Base-by-base conservation (phyloP, 164 flowering plant genomes). In the Aristolochia contorta region DNA sequence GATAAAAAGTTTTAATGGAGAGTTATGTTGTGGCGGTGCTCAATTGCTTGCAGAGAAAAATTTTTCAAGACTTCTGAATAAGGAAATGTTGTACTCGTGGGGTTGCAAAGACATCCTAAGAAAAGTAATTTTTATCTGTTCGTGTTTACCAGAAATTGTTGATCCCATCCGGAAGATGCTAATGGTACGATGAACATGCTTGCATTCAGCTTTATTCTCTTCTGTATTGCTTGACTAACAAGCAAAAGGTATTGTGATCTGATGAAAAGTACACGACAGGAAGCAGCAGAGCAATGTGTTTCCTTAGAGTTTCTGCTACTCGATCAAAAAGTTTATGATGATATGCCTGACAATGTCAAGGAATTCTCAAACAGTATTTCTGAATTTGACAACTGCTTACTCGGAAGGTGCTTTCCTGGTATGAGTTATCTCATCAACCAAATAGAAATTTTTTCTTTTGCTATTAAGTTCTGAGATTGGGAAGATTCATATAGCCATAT, bases 251-350 rank as follows among this genome's bases (percentile, higher is more conserved):
- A 21, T 56, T 16, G 43, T 5, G 18, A 16, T 37, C n/a, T 33
- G 21, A 27, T 19, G n/a, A 58, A 16, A 22, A 15, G 14, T 19
- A 10, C 21, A 55, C 24, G 13, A 24, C 72, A 92, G 98, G 95
- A 85, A 67, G 96, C 96, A 24, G 86, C 85, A 1, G 86, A 84
- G 59, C 83, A 77, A 62, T 81, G 82, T 75, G 79, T 89, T 66
- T 71, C 84, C 0, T 72, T 92, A 45, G 95, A 92, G 65, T 89
- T 89, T 69, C 54, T 79, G 20, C 62, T 85, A 56, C 58, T 92
- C 64, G 87, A 86, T 72, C 84, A 73, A 56, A 75, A 75, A 61
- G 69, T 75, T 25, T 69, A 70, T 33, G 43, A 64, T 54, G 72
- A 75, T 57, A n/a, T 66, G 48, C 66, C 77, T 9, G 79, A 70